Percentiles rank a stretch among this genome's conserved stretches.
These are phyloP conservation scores for Leccinum boreale DNA, from an alignment of 768 basidiomycete genomes.

Conservation along the genomic window DNA sequence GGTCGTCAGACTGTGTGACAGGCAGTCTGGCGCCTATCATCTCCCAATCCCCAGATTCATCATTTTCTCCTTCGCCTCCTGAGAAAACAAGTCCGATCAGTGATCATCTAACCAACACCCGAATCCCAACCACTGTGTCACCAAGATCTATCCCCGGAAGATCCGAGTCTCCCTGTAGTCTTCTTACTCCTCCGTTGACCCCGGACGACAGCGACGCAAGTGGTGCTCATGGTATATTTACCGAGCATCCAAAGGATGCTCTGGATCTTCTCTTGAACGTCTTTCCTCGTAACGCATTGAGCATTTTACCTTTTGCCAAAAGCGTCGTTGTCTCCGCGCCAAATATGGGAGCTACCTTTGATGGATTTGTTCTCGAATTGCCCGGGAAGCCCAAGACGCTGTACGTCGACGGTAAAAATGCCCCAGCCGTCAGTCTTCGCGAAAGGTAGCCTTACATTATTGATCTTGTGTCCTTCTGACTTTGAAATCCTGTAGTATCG, in stretches of 20 bases:
- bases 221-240: constrained; percentile 38
- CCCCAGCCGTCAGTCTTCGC: constrained; percentile 72
- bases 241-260: constrained; percentile 55
- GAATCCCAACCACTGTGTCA: constrained; percentile 28
- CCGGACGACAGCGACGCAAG: constrained; percentile 61
- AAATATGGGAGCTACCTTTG: constrained; percentile 64
- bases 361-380: constrained; percentile 74
- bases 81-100: constrained; percentile 20
- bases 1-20: constrained; percentile 96
- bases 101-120: constrained; percentile 15
- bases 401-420: constrained; percentile 83
- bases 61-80: constrained; percentile 29
- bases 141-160: constrained; percentile 45
- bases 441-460: constrained; percentile 58
- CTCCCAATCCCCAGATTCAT: constrained; percentile 41
- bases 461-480: constrained; percentile 5
- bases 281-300: constrained; percentile 70
- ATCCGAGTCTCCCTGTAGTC: constrained; percentile 37
- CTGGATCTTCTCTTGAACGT: constrained; percentile 76
- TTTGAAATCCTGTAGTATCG: constrained; percentile 51
- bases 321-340: constrained; percentile 72
- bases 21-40: constrained; percentile 73
- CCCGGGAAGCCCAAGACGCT: constrained; percentile 71
- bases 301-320: constrained; percentile 67
- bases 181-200: constrained; percentile 74